phyloP scores from a whole-genome alignment of 2,329 filamentous ascomycete species.

The Sphaerulina populicola region DNA sequence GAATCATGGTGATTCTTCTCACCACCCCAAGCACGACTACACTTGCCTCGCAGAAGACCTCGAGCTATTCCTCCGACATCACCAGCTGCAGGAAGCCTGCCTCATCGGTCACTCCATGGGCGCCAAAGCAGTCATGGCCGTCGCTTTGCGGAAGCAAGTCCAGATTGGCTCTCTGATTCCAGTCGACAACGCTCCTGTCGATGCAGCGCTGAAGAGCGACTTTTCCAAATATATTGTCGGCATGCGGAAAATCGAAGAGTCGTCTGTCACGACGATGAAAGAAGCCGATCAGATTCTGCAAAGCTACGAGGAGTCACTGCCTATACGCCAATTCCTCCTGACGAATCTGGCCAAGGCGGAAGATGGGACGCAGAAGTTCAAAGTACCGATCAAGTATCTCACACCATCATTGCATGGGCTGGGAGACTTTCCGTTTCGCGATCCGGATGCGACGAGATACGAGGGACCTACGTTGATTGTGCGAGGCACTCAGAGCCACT shows the following conservation, averaged over 20 bases:
- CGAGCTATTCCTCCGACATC: conserved; percentile 63
- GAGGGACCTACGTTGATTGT: conserved; percentile 74
- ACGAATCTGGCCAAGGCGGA: conserved; percentile 64
- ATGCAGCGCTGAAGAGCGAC: conserved; percentile 62
- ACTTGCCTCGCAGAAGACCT: conserved; percentile 73
- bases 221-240: conserved; percentile 75
- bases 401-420: conserved; percentile 61
- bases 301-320: conserved; percentile 63
- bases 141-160: conserved; percentile 64
- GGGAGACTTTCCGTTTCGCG: conserved; percentile 79
- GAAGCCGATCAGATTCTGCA: conserved; percentile 74
- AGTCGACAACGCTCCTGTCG: conserved; percentile 87
- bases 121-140: conserved; percentile 83
- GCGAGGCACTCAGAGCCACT: conserved; percentile 64
- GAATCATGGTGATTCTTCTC: conserved; percentile 87
- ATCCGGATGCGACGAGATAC: conserved; percentile 60
- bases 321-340: conserved; percentile 83
- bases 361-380: conserved; percentile 57
- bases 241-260: conserved; percentile 72
- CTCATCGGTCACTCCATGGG: conserved; percentile 96
- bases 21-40: conserved; percentile 70
- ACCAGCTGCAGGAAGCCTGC: conserved; percentile 60
- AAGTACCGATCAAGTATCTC: conserved; percentile 67
- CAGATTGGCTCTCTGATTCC: conserved; percentile 64
- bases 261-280: conserved; percentile 57